phyloP scores from a whole-genome alignment of 2,329 filamentous ascomycete genomes.

The Talaromyces sp. region DNA sequence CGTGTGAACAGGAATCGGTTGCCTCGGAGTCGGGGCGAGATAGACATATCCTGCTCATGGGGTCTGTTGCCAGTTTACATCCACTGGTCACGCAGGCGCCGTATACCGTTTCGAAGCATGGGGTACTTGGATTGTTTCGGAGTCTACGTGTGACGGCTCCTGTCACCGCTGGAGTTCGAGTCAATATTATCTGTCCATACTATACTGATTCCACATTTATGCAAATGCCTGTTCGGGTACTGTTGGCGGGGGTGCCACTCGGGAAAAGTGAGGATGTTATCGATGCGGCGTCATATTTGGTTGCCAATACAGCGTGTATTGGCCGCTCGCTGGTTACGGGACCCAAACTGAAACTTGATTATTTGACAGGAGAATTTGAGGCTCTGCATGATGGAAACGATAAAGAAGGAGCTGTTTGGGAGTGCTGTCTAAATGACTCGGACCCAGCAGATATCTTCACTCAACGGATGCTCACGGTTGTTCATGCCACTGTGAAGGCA shows the following conservation, averaged over 20 bases:
- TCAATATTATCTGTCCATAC: constrained; percentile 68
- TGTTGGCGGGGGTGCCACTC: constrained; percentile 58
- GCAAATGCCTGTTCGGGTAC: constrained; percentile 44
- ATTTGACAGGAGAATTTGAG: constrained; percentile 27
- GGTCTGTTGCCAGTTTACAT: constrained; percentile 58
- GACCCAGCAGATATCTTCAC: constrained; percentile 58
- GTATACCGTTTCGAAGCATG: constrained; percentile 66
- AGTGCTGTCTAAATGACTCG: constrained; percentile 61
- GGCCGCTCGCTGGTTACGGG: constrained; percentile 60
- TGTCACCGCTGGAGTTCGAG: constrained; percentile 53
- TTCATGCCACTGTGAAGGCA: constrained; percentile 46
- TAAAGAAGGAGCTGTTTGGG: constrained; percentile 55
- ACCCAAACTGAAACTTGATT: constrained; percentile 52
- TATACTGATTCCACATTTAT: constrained; percentile 65
- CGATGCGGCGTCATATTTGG: constrained; percentile 61
- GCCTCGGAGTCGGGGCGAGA: constrained; percentile 45
- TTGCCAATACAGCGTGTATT: constrained; percentile 57
- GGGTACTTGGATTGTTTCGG: constrained; percentile 63
- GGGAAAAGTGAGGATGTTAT: constrained; percentile 61
- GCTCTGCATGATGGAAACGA: constrained; percentile 22
- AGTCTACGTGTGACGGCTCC: constrained; percentile 53
- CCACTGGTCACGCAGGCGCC: constrained; percentile 47
- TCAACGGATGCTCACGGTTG: constrained; percentile 52
- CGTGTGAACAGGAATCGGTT: constrained; percentile 32
- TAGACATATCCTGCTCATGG: constrained; percentile 62